Evolutionary conservation across 306 rosid species (phyloP), one percentile per base, ranked within the genome.

Genomic region (Castanea crenata): DNA sequence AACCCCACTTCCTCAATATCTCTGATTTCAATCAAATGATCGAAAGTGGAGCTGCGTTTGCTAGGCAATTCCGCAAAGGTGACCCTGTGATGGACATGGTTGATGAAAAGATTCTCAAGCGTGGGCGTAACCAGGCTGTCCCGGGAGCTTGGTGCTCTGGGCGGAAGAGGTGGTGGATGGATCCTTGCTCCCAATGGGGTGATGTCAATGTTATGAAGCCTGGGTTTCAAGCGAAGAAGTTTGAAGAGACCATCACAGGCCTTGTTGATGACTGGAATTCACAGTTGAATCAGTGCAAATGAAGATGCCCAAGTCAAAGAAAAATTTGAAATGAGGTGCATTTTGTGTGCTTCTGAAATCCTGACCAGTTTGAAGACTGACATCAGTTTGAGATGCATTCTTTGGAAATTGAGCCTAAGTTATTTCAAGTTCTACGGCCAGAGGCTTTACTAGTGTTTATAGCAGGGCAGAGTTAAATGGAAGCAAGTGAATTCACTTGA

Each of bases 101-200:
- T 7, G 99, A 95, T 55, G 68, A 62, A 79, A 90, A 78, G 79
- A 88, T 95, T 83, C 97, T 95, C 81, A 85, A 41, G 76, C 98
- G 99, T 2, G 83, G 90, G 64, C 71, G 38, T 12, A 79, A 89
- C 19, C 84, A 32, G 67, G 88, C 87, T 18, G 77, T 81, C 80
- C 97, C 92, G 0, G 97, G 97, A 29, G 94, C 91, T 4, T 92
- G 97, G 99, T 94, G 99, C 82, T 76, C 92, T 0, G 95, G 93
- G 55, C 61, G 90, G 87, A 86, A 78, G 77, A 84, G 85, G 77
- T 87, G 99, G 98, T 90, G 90, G 95, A 80, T 73, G 58, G 98
- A 91, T 90, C 98, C 98, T 0, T 92, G 99, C 83, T 84, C 97
- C 46, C 91, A 87, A 21, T 92, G 99, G 98, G 90, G 95, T 35